Conservation (phyloP, 1,284 basidiomycete genomes). For the Pterula multifida region DNA sequence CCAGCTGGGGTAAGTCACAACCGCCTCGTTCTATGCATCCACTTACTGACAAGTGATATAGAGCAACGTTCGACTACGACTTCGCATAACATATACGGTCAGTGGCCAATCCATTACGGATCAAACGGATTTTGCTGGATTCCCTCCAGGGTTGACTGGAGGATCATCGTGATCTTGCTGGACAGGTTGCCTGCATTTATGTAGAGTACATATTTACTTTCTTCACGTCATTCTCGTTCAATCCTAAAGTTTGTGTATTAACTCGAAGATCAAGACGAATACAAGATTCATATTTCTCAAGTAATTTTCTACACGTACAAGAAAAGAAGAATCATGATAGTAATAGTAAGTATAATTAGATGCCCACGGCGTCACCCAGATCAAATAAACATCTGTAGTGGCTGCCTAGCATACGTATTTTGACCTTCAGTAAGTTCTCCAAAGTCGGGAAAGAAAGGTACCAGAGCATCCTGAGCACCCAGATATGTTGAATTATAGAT, state of each 20-base stretch:
- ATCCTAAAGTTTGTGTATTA: not conserved
- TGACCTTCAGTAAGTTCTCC: constrained; percentile 79
- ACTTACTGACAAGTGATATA: constrained; percentile 19
- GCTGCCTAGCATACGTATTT: constrained; percentile 80
- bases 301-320: not conserved
- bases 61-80: constrained; percentile 75
- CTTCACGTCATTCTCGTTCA: not conserved
- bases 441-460: constrained; percentile 90
- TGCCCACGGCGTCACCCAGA: too few species aligned
- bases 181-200: not conserved
- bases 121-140: constrained; percentile 89
- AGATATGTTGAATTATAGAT: constrained; percentile 88
- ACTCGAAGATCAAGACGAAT: too few species aligned
- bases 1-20: constrained; percentile 66
- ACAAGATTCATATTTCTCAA: not conserved
- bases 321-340: not conserved
- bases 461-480: constrained; percentile 81
- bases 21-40: constrained; percentile 1
- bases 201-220: not conserved
- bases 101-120: constrained; percentile 72
- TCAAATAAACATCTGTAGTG: constrained; percentile 73
- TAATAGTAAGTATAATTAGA: not conserved
- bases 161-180: not conserved
- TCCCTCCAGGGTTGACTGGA: constrained; percentile 71
- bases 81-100: constrained; percentile 72